These are phyloP conservation scores for Penicillium rolfsii DNA, from an alignment of 2,329 filamentous ascomycete genomes.

Conservation along the genomic window DNA sequence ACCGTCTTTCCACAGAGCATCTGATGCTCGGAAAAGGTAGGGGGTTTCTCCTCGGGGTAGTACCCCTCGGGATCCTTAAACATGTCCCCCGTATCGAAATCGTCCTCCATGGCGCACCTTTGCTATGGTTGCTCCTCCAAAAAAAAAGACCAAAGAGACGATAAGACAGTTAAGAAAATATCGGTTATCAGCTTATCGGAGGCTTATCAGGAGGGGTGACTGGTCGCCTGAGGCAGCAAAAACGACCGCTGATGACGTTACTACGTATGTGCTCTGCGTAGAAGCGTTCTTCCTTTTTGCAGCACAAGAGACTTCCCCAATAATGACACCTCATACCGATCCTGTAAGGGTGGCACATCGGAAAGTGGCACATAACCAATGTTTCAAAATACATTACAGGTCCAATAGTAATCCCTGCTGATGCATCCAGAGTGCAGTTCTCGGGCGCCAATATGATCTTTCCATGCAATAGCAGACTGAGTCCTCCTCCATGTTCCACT, in stretches of 20 bases:
- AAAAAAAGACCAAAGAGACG: background rate
- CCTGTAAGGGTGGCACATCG: background rate
- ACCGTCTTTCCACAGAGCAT: conserved; percentile 68
- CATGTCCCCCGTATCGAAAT: conserved; percentile 54
- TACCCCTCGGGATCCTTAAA: conserved; percentile 83
- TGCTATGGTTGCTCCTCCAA: conserved; percentile 4
- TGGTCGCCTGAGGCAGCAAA: conserved; percentile 15
- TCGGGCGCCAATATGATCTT: background rate
- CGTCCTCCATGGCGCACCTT: conserved; percentile 33
- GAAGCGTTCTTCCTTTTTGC: background rate
- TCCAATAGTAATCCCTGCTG: background rate
- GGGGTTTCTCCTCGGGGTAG: conserved; percentile 75
- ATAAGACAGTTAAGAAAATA: conserved; percentile 4
- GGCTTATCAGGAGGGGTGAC: conserved; percentile 17
- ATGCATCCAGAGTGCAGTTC: background rate
- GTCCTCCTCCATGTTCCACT: background rate
- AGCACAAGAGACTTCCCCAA: background rate
- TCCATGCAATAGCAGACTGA: background rate
- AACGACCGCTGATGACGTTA: background rate
- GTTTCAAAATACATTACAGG: background rate
- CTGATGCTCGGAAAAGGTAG: conserved; percentile 72
- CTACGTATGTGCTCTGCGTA: background rate
- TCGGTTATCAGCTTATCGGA: conserved; percentile 11
- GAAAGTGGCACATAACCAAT: background rate
- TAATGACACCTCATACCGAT: background rate